A percentile compares a stretch with the other conserved stretches of the same genome.
Conservation (phyloP, 495 filamentous ascomycete genomes). For the Cercophora sp. region DNA sequence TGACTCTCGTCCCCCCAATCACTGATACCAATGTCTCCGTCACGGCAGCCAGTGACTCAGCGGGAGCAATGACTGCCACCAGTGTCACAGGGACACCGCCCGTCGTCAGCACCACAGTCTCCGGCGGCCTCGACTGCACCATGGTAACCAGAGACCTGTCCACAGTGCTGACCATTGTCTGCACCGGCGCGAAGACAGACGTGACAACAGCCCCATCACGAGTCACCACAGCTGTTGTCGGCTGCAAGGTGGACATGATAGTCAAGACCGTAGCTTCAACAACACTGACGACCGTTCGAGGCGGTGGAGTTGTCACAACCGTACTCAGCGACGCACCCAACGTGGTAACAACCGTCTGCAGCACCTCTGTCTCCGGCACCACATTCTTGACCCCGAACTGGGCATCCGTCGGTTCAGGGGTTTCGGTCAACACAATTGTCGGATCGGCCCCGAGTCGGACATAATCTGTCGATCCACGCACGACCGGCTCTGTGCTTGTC, state of each 20-base stretch:
- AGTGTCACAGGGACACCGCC: neutral
- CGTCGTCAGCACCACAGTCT: neutral
- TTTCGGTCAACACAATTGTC: neutral
- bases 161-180: neutral
- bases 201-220: constrained; percentile 1
- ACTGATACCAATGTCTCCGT: constrained; percentile 1
- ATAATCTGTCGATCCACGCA: neutral
- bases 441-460: neutral
- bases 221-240: neutral
- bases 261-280: neutral
- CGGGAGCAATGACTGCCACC: neutral
- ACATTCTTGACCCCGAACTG: too few species aligned
- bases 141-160: neutral
- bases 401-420: neutral
- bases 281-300: neutral
- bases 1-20: too few species aligned
- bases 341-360: constrained; percentile 1
- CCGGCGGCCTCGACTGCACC: neutral
- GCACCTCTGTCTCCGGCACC: neutral
- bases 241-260: neutral
- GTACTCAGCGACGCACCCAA: neutral
- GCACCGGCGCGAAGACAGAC: neutral
- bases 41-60: neutral
- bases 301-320: neutral
- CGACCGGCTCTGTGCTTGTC: neutral